These are phyloP conservation scores for Fraxinus xanthoxyloides DNA, from an alignment of 305 asterid genomes.

Conservation along the genomic window DNA sequence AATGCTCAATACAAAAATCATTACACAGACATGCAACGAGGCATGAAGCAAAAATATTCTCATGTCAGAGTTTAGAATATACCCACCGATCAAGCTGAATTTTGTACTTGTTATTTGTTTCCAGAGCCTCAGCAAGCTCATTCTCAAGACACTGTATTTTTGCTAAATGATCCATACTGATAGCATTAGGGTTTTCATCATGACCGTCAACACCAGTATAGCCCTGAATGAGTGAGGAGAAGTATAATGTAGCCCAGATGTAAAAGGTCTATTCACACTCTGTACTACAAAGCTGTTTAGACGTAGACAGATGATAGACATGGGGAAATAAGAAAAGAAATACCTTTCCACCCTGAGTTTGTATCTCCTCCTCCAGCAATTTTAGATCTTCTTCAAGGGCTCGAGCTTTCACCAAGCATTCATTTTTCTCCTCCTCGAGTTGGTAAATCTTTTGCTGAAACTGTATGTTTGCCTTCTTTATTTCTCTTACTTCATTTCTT, in stretches of 20 bases:
- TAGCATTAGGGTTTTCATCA: slow-evolving; percentile 24
- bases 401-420: slow-evolving; percentile 47
- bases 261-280: not conserved
- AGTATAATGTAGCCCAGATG: not conserved
- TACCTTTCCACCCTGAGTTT: slow-evolving; percentile 47
- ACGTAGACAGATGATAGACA: not conserved
- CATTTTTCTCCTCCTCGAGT: slow-evolving; percentile 65
- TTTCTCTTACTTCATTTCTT: slow-evolving; percentile 43
- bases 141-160: slow-evolving; percentile 27
- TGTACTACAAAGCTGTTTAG: not conserved
- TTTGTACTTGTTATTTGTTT: slow-evolving; percentile 32
- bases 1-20: not conserved
- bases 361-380: slow-evolving; percentile 39
- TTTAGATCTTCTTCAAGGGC: slow-evolving; percentile 54
- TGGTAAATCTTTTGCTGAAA: slow-evolving; percentile 48
- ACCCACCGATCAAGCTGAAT: slow-evolving; percentile 51
- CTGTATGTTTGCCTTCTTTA: slow-evolving; percentile 45
- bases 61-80: not conserved
- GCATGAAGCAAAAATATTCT: not conserved
- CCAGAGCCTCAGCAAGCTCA: slow-evolving; percentile 34
- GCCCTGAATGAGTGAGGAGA: slow-evolving; percentile 34
- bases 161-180: slow-evolving; percentile 17
- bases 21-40: not conserved
- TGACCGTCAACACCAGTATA: slow-evolving; percentile 19
- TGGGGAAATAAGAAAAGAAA: slow-evolving; percentile 2